Base-by-base conservation (phyloP, 78 protist species). In the Kipferlia bialata region DNA sequence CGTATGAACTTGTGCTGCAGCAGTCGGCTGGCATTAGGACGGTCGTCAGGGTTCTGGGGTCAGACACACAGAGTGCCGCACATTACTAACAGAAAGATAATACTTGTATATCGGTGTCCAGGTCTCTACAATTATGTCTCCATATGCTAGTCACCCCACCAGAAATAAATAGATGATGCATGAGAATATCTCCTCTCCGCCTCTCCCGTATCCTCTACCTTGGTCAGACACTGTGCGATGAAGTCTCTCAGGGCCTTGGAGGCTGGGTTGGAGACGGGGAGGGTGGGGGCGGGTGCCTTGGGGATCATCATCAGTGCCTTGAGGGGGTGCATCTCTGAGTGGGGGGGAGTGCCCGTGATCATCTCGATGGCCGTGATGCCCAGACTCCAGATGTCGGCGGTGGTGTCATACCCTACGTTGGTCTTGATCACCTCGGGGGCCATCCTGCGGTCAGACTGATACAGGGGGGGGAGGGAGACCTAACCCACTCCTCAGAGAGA, bases 351-450 rank as follows among this genome's bases (percentile, higher is more conserved):
- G 12, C 96, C 97, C 33, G 73, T 82, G 31, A 95, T 96, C 73
- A 93, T 78, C 53, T 73, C 78, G 1, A 63, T 58, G 18, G 66
- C 65, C 13, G 68, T 74, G 57, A 74, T 74, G 39, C 97, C 98
- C 75, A 95, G 82, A 36, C 89, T 79, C 99, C 99, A 96, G 34
- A 96, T 88, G 79, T 96, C 99, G 2, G 97, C 96, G 64, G 82
- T 68, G 16, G 33, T 66, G 71, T 79, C 83, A 39, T 87, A 78
- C 0, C 82, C 81, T 28, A 68, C 26, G 72, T 86, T 88, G 45
- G n/a, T n/a, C n/a, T 84, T 82, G 69, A 93, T 87, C 51, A 93
- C 93, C 60, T 64, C 64, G 48, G 78, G 62, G 45, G 34, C 60
- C 60, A 71, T 70, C 74, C 74, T n/a, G n/a, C n/a, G n/a, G n/a